Base-by-base conservation (phyloP, 139 green algal genomes). In the Micractinium conductrix region DNA sequence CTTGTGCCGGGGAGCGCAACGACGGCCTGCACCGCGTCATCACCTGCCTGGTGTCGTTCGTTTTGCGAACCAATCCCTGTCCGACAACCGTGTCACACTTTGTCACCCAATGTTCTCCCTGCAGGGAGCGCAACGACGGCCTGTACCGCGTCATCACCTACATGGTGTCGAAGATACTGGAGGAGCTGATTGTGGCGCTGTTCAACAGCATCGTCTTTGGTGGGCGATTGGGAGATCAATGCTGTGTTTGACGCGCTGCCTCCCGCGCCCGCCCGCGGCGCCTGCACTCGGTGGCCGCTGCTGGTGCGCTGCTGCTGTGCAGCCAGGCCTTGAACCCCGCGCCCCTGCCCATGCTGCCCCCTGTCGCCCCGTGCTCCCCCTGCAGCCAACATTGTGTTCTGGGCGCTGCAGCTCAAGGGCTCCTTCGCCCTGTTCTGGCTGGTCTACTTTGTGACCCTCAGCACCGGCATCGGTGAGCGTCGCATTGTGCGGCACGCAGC, bases 61-160 rank as follows among this genome's bases (percentile, higher is more conserved):
- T n/a, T n/a, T n/a, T n/a, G n/a, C n/a, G n/a, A n/a, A n/a, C n/a
- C n/a, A n/a, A n/a, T n/a, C n/a, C n/a, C n/a, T n/a, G n/a, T n/a
- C n/a, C n/a, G n/a, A n/a, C n/a, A n/a, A n/a, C n/a, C n/a, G n/a
- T n/a, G n/a, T n/a, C n/a, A n/a, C 43, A 7, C 4, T 17, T 43
- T 48, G 43, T 48, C 30, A 58, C n/a, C 14, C 48, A 55, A 37
- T 24, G 0, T 7, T 67, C 6, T 9, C 45, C 33, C n/a, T 63
- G 70, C 85, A 88, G 85, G 12, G 95, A 98, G 79, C 88, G 91
- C 67, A 92, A 91, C 60, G 95, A 98, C 81, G 93, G 93, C 44
- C 86, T 97, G 37, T 97, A 97, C 90, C 85, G 90, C 4, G 86
- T 91, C 2, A 91, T 95, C 65, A 98, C 93, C 33, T 97, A 96